A percentile compares a stretch with the other conserved stretches of the same genome.
These are phyloP conservation scores for Carex scoparia DNA, from an alignment of 176 grass and related monocot genomes.

Conservation along the genomic window DNA sequence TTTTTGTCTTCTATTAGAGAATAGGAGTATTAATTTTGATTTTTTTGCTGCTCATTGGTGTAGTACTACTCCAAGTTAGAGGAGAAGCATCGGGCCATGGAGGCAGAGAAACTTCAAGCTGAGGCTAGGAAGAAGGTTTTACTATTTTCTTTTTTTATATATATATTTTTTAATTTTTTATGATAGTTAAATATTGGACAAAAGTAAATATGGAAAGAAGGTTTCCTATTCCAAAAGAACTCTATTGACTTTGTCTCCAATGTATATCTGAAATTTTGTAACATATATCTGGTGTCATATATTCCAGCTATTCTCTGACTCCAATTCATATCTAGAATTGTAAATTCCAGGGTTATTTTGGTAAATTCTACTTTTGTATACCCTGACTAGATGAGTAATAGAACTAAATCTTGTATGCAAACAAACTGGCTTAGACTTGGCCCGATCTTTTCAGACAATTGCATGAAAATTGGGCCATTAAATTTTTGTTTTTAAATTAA, in stretches of 20 bases:
- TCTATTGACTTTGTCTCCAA: neutral
- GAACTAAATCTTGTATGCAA: neutral
- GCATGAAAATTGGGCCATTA: neutral
- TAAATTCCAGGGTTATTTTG: neutral
- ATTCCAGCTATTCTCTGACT: neutral
- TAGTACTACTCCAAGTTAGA: slow-evolving; percentile 90
- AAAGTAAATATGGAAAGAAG: neutral
- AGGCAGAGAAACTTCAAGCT: slow-evolving; percentile 67
- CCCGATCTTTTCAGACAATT: neutral
- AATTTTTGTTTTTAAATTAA: slow-evolving; percentile 14
- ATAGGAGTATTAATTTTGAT: neutral
- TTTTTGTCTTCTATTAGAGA: neutral
- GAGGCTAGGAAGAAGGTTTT: slow-evolving; percentile 76
- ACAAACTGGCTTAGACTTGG: neutral
- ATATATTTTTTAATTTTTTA: neutral
- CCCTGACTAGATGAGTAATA: neutral
- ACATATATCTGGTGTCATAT: neutral
- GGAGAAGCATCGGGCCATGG: slow-evolving; percentile 88
- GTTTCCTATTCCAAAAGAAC: neutral
- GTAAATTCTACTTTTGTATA: neutral
- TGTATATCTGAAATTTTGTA: neutral
- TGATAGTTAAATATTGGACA: neutral
- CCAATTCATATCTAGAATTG: neutral
- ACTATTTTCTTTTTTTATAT: neutral
- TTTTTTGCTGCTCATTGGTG: slow-evolving; percentile 2